Evolutionary conservation across 1,139 yeast genomes (phyloP).

Genomic region (Yamadazyma atlantica): DNA sequence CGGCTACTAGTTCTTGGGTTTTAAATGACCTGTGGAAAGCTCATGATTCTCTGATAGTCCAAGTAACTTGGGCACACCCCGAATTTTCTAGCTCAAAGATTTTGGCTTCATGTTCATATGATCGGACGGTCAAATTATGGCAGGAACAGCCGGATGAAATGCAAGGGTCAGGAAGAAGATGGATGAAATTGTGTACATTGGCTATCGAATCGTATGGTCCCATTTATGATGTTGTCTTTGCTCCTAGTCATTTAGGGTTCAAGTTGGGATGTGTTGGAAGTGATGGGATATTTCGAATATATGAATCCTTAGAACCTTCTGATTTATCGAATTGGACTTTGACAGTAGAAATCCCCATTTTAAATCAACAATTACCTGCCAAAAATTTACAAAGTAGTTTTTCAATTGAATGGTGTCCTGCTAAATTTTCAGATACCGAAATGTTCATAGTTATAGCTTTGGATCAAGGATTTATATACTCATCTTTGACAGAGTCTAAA

Average conservation of each 20-base stretch:
- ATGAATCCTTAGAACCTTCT: conserved; percentile 87
- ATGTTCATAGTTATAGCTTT: conserved; percentile 82
- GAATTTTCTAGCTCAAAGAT: conserved; percentile 76
- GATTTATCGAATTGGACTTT: conserved; percentile 81
- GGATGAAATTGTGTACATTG: conserved; percentile 73
- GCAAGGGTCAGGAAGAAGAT: conserved; percentile 73
- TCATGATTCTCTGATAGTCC: conserved; percentile 84
- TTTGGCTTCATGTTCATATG: conserved; percentile 86
- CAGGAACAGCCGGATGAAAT: conserved; percentile 84
- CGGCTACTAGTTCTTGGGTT: conserved; percentile 62
- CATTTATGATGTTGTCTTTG: conserved; percentile 83
- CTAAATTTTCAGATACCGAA: conserved; percentile 72
- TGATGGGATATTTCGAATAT: conserved; percentile 83
- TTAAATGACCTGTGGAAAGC: conserved; percentile 91
- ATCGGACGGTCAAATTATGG: conserved; percentile 85
- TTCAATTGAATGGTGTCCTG: conserved; percentile 90
- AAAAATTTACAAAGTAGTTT: conserved; percentile 84
- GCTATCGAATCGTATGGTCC: conserved; percentile 85
- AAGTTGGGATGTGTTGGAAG: conserved; percentile 86
- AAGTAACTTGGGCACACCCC: conserved; percentile 91
- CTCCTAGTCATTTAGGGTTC: conserved; percentile 82
- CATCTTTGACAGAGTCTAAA: conserved; percentile 20
- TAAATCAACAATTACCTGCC: conserved; percentile 62
- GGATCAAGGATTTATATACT: conserved; percentile 82
- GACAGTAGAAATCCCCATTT: conserved; percentile 68